Conservation (phyloP, 441 rosid genomes). For the Corymbia calophylla region DNA sequence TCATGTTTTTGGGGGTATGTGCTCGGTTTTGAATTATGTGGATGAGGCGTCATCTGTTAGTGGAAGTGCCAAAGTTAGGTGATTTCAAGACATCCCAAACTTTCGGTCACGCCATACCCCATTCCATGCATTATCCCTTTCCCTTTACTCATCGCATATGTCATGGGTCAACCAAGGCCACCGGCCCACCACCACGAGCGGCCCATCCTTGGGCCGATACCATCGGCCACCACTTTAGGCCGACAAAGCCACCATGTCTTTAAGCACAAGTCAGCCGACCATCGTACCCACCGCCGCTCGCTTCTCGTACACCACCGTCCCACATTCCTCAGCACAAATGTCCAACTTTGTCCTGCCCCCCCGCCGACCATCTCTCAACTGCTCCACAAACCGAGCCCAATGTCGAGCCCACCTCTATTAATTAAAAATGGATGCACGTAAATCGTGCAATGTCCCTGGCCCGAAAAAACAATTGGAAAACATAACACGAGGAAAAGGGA, state of each 20-base stretch:
- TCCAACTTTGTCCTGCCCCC: background rate
- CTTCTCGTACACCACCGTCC: background rate
- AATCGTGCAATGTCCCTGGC: background rate
- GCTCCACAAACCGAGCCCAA: background rate
- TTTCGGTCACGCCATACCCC: background rate
- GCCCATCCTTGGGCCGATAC: background rate
- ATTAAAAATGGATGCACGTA: background rate
- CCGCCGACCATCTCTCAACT: background rate
- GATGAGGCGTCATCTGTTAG: background rate
- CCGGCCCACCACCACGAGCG: background rate
- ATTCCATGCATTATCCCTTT: background rate
- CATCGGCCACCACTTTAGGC: background rate
- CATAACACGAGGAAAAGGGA: background rate
- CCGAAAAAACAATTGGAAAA: background rate
- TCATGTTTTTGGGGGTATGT: background rate
- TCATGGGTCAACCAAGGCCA: background rate
- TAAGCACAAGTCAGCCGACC: background rate
- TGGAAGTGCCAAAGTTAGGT: background rate
- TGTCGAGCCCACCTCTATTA: background rate
- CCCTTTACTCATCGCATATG: background rate
- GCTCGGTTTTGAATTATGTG: background rate
- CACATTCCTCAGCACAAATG: background rate
- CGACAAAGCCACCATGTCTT: background rate
- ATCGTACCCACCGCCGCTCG: background rate
- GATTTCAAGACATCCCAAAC: background rate